Conservation (phyloP, 257 asterid species). For the Solanum lignicaule region DNA sequence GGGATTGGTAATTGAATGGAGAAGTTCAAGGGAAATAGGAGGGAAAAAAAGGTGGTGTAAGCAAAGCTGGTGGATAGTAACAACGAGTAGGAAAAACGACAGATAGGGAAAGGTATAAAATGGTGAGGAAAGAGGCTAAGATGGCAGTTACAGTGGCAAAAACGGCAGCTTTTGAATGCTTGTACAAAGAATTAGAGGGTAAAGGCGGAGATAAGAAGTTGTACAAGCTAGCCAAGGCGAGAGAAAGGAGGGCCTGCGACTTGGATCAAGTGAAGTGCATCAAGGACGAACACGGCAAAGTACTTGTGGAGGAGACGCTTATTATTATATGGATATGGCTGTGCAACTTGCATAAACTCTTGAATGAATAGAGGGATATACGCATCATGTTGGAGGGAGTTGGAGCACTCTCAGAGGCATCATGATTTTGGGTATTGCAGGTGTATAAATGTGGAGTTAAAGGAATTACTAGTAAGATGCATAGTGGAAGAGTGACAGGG, state of each 20-base stretch:
- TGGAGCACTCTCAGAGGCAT: background rate
- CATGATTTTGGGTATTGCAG: background rate
- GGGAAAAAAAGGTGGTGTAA: background rate
- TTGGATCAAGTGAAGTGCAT: background rate
- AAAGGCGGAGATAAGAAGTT: background rate
- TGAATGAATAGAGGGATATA: background rate
- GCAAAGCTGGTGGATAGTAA: background rate
- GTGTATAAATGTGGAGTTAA: background rate
- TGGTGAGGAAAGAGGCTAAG: background rate
- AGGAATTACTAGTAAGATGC: background rate
- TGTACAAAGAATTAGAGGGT: background rate
- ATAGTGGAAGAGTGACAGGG: background rate
- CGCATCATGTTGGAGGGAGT: background rate
- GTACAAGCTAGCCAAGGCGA: background rate
- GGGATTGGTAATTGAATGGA: background rate
- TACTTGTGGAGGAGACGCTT: background rate
- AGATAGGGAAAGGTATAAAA: background rate
- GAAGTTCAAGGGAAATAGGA: background rate
- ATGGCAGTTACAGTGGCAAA: background rate
- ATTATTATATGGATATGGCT: background rate
- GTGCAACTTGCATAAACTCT: background rate
- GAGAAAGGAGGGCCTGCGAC: background rate
- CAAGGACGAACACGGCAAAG: background rate
- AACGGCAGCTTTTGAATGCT: background rate
- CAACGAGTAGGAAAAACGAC: background rate